phyloP scores from a whole-genome alignment of 352 stramenopile species.

The Pythium aristosporum region DNA sequence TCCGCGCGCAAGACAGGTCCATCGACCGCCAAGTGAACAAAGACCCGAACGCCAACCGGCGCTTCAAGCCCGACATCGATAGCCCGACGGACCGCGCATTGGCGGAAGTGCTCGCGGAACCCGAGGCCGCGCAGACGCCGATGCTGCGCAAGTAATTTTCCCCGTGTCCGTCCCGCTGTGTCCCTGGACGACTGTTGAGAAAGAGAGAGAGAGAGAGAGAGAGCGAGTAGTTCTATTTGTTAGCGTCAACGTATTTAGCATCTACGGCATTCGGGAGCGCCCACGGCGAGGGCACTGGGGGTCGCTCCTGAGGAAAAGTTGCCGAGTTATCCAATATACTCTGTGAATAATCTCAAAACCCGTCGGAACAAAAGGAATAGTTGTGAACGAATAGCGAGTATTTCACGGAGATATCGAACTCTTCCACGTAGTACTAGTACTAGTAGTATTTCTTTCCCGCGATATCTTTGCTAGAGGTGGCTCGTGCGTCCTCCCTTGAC shows the following conservation, averaged over 20 bases:
- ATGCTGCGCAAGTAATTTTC: slow-evolving; percentile 1
- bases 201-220: neutral
- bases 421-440: too few species aligned
- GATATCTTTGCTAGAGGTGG: too few species aligned
- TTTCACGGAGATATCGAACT: too few species aligned
- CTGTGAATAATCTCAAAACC: too few species aligned
- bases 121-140: slow-evolving; percentile 10
- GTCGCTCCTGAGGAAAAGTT: neutral
- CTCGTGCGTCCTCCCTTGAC: too few species aligned
- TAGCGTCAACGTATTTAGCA: slow-evolving; percentile 1
- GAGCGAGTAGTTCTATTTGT: neutral
- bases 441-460: too few species aligned
- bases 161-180: too few species aligned
- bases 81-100: slow-evolving; percentile 14
- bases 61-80: slow-evolving; percentile 11
- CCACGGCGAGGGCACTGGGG: too few species aligned
- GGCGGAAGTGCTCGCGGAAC: neutral
- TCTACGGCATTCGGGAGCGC: neutral
- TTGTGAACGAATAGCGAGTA: too few species aligned
- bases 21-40: slow-evolving; percentile 14
- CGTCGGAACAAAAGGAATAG: too few species aligned
- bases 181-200: too few species aligned
- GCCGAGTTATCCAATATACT: neutral
- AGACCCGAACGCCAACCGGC: slow-evolving; percentile 16
- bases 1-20: slow-evolving; percentile 13